These are phyloP conservation scores for Taphrina sp. DNA, from an alignment of 1,139 yeast species.

Conservation along the genomic window DNA sequence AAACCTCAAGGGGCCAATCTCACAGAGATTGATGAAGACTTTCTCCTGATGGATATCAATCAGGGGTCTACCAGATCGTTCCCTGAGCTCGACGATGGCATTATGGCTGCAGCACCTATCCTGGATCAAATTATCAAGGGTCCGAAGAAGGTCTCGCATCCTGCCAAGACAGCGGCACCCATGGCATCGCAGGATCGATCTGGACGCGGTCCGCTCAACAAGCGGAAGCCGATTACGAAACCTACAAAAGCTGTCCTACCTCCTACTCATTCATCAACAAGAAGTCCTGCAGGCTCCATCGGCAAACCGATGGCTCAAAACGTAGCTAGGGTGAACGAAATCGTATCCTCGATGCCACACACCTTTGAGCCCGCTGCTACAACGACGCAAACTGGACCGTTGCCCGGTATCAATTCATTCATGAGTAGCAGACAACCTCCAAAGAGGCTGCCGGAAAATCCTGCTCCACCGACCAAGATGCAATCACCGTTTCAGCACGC, in stretches of 20 bases:
- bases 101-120: conserved; percentile 12
- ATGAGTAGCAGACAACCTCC: neutral
- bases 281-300: neutral
- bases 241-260: no score
- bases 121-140: neutral
- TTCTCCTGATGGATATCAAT: conserved; percentile 11
- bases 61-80: neutral
- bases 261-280: neutral
- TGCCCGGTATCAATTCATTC: neutral
- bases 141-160: neutral
- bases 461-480: neutral
- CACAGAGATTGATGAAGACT: conserved; percentile 23
- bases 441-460: no score
- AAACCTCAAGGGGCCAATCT: conserved; percentile 7
- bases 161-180: neutral
- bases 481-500: neutral
- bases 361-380: neutral
- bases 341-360: neutral
- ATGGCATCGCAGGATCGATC: neutral
- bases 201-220: neutral
- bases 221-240: neutral
- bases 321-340: no score
- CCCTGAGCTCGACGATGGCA: neutral
- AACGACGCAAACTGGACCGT: neutral
- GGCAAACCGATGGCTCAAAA: neutral